A percentile compares a stretch with the other conserved stretches of the same genome.
These are phyloP conservation scores for Lichina pygmaea DNA, from an alignment of 495 filamentous ascomycete species.

Conservation along the genomic window DNA sequence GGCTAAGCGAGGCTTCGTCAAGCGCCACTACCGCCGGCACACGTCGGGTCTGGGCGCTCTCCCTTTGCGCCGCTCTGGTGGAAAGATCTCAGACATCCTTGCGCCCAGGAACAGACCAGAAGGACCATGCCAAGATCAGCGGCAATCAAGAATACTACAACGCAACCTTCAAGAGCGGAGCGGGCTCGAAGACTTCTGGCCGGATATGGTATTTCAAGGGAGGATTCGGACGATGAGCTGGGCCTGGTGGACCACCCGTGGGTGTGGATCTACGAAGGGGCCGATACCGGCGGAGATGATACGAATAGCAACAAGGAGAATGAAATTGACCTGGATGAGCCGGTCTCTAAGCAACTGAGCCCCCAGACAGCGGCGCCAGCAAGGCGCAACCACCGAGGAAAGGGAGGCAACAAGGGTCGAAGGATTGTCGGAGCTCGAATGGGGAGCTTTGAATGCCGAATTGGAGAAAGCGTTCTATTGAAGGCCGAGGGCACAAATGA, in stretches of 20 bases:
- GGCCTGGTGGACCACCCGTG: slow-evolving; percentile 65
- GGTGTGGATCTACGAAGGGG: slow-evolving; percentile 63
- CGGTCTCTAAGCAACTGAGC: background rate
- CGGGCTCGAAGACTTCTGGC: slow-evolving; percentile 34
- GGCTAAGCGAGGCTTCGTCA: too few species aligned
- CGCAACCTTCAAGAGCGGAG: slow-evolving; percentile 6
- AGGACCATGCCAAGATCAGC: too few species aligned
- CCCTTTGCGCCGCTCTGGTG: too few species aligned
- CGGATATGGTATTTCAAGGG: slow-evolving; percentile 37
- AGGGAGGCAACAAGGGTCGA: background rate
- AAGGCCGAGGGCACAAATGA: slow-evolving; percentile 63
- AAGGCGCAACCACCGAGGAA: background rate
- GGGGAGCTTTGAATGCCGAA: slow-evolving; percentile 52
- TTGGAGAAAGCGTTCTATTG: slow-evolving; percentile 65
- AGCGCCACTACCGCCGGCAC: too few species aligned
- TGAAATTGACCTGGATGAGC: background rate
- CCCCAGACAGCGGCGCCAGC: background rate
- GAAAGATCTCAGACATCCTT: too few species aligned
- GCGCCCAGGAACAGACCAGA: too few species aligned
- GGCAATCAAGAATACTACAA: background rate
- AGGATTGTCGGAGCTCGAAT: slow-evolving; percentile 58
- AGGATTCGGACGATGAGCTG: slow-evolving; percentile 82
- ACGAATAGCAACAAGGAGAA: background rate
- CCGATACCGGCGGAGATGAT: background rate
- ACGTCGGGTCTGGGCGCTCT: too few species aligned